Base-by-base conservation (phyloP, 176 grass and related monocot species). In the Aegilops longissima region DNA sequence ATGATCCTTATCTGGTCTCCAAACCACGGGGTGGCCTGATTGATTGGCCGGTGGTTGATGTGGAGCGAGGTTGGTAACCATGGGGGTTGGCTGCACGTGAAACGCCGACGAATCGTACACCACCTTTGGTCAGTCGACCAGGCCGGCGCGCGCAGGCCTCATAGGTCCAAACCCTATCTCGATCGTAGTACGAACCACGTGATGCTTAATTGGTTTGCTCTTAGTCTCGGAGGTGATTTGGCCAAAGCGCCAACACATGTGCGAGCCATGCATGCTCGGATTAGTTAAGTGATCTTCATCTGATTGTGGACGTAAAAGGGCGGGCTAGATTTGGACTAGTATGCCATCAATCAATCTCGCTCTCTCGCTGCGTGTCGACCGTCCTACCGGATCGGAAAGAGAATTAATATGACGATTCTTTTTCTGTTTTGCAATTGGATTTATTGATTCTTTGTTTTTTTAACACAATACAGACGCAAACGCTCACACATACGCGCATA, bases 1-100 rank as follows among this genome's bases (percentile, higher is more conserved):
- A 76, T 34, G 80, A 77, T 93, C 81, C 88, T 93, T 93, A 82
- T 93, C 91, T 88, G 85, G 27, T 51, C 42, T 29, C 24, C 56
- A 59, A 21, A 59, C 6, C 56, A 59, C 1, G 18, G 56, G n/a
- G 40, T 38, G 16, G 31, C 66, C 12, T 73, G 39, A 45, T 31
- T 73, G 39, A 45, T 31, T 33, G 13, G 31, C n/a, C 5, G 73
- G 79, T 73, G 79, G 72, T 68, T 16, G 21, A 30, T 4, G 47
- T 44, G 12, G 52, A 34, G 27, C 8, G 61, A 65, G 80, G 67
- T 47, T 83, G 66, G 85, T 24, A 64, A 73, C 73, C 31, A 18
- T 18, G 56, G 75, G 35, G 62, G 70, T 63, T 79, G 75, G 35
- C 2, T 23, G 86, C 90, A 88, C 82, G 82, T 91, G 90, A 81